These are phyloP conservation scores for Diaporthe amygdali DNA, from an alignment of 2,329 filamentous ascomycete genomes.

Conservation along the genomic window DNA sequence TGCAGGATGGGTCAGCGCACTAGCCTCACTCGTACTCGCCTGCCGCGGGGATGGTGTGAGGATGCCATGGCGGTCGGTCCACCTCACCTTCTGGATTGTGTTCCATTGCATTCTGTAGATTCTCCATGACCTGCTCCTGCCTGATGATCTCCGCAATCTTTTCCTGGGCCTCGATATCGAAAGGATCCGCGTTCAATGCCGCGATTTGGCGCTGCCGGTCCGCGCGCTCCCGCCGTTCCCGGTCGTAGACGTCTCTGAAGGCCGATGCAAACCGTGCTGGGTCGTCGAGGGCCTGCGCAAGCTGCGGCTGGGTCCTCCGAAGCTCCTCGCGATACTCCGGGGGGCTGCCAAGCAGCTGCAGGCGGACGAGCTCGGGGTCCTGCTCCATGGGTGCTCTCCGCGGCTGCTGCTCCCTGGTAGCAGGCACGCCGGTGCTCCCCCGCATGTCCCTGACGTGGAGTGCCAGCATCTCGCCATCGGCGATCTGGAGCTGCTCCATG, in stretches of 20 bases:
- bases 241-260: constrained; percentile 69
- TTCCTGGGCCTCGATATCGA: constrained; percentile 88
- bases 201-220: constrained; percentile 85
- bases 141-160: constrained; percentile 98
- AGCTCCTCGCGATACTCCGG: constrained; percentile 70
- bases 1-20: constrained; percentile 42
- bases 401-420: constrained; percentile 36
- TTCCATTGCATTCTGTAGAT: constrained; percentile 94
- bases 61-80: not conserved
- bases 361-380: constrained; percentile 81
- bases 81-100: constrained; percentile 90
- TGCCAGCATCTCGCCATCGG: constrained; percentile 90
- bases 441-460: constrained; percentile 75
- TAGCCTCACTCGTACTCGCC: constrained; percentile 1
- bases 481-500: constrained; percentile 79
- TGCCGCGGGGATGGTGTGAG: not conserved
- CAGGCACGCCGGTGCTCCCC: constrained; percentile 48
- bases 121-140: constrained; percentile 92
- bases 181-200: constrained; percentile 89
- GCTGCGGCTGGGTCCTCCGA: constrained; percentile 73
- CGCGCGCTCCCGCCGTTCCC: constrained; percentile 73
- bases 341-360: constrained; percentile 83
- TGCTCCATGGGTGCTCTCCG: constrained; percentile 44
- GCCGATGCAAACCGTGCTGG: constrained; percentile 77
- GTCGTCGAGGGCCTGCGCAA: constrained; percentile 79